phyloP scores from a whole-genome alignment of 2,329 filamentous ascomycete genomes.

The Diplodia mutila region DNA sequence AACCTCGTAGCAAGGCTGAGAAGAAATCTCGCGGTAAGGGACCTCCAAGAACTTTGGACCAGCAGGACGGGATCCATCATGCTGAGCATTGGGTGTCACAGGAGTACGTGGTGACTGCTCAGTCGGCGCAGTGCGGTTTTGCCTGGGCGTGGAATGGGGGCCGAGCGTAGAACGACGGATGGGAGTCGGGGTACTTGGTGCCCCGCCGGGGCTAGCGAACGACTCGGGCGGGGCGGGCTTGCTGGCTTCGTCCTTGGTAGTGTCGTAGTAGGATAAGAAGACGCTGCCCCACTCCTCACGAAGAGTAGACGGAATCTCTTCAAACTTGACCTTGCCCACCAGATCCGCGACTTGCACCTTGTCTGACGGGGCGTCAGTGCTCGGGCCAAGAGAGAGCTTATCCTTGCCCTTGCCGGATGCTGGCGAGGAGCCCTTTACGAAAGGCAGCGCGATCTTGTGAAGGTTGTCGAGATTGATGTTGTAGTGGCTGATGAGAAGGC shows the following conservation, averaged over 20 bases:
- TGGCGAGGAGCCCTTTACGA: conserved; percentile 67
- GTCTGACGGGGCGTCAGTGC: conserved; percentile 38
- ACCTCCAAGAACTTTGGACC: conserved; percentile 61
- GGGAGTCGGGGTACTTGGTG: conserved; percentile 75
- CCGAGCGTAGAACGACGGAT: conserved; percentile 62
- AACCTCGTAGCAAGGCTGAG: conserved; percentile 47
- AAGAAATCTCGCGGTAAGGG: conserved; percentile 53
- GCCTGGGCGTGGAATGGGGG: conserved; percentile 56
- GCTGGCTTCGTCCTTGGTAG: conserved; percentile 34
- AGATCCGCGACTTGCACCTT: conserved; percentile 65
- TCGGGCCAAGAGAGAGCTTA: conserved; percentile 55
- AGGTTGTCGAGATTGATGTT: conserved; percentile 75
- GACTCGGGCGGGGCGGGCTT: conserved; percentile 34
- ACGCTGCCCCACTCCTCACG: conserved; percentile 84
- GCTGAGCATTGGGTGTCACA: conserved; percentile 42
- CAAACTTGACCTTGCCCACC: conserved; percentile 70
- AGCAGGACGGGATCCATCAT: conserved; percentile 29
- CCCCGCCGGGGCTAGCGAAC: conserved; percentile 39
- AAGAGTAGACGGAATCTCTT: conserved; percentile 43
- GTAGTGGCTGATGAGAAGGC: conserved; percentile 82
- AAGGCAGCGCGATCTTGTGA: conserved; percentile 80
- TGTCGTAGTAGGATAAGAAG: conserved; percentile 75
- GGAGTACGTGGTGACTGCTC: conserved; percentile 57
- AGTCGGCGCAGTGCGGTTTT: conserved; percentile 48
- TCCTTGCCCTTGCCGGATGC: conserved; percentile 74